Evolutionary conservation across 805 yeast species (phyloP), one percentile per base, ranked within the genome.

Genomic region (Metschnikowia chrysomelidarum): DNA sequence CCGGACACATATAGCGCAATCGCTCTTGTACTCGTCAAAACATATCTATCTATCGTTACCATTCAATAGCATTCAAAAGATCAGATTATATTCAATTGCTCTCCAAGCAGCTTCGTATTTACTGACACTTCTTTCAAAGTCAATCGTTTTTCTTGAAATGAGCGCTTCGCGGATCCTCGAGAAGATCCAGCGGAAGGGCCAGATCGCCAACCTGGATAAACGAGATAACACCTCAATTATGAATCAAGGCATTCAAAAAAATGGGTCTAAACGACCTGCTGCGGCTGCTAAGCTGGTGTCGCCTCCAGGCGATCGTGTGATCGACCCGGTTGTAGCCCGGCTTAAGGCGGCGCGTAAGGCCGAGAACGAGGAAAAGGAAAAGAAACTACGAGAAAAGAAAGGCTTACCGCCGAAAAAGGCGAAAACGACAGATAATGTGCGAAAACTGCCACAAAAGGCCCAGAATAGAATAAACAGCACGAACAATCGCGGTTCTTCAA

Each of bases 291-390:
- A 34, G 34, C 33, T 24, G 29, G 5, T 10, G n/a, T n/a, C 22
- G 10, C 13, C 30, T 12, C 14, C 30, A 9, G 30, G 28, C 5
- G 41, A 44, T 12, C 36, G 67, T 33, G 54, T 60, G 15, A 65
- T 71, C 4, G 91, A 83, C 51, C 87, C 89, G 0, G 87, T 87
- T 4, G 86, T 83, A 7, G 77, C 76, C 23, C 58, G 82, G 38
- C 60, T 83, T 24, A 83, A 83, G 46, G 88, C 81, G 39, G 76
- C 80, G 2, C 64, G 91, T 51, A 64, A 76, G 41, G 58, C 66
- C 26, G 87, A 83, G 43, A 66, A 60, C 24, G 74, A 74, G 23
- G 64, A 63, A 27, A 56, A 63, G 34, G 65, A 64, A 30, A 49
- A 51, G 20, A 64, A 66, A 38, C 49, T 48, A 21, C 51, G 62